Evolutionary conservation across 306 rosid genomes (phyloP), one percentile per base, ranked within the genome.

Genomic region (Cicer judaicum): DNA sequence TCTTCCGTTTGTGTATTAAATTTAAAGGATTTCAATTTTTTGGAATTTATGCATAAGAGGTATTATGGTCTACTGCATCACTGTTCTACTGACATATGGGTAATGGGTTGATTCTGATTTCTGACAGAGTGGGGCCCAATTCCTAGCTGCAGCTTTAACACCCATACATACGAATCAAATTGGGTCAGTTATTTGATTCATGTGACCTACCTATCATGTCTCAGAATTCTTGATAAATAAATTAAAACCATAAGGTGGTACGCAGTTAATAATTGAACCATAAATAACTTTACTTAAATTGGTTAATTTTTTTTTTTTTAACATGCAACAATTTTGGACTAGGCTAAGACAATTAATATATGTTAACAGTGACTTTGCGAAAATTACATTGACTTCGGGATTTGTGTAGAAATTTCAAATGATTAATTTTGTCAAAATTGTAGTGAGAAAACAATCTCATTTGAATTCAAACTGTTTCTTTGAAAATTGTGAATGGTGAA

Each of bases 111-210:
- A 72, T 10, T 0, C 15, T 72, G 74, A 68, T 69, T 10, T 0
- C 15, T 72, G 74, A 68, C 74, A 64, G 34, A 15, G 71, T 47
- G 74, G 79, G 76, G 74, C 62, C 36, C 36, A 79, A 41, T 50
- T 18, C 71, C 13, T 64, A 12, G 63, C 41, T 72, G 62, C 83
- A 38, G 15, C 56, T 53, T 64, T 60, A 53, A 12, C 56, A n/a
- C 66, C 56, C 78, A 64, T 72, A 54, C 75, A 56, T 66, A 34
- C 52, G 24, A 44, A 73, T 73, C 69, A 54, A 36, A 79, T 12
- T 18, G 62, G n/a, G 13, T 65, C 67, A 65, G 47, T 15, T 42
- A 24, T 76, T 66, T 66, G 68, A 65, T 10, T 65, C 71, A 65
- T 18, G 71, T 65, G 38, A 65, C 71, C 71, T 43, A 65, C 71